These are phyloP conservation scores for Kazachstania viticola DNA, from an alignment of 805 yeast species.

Conservation along the genomic window DNA sequence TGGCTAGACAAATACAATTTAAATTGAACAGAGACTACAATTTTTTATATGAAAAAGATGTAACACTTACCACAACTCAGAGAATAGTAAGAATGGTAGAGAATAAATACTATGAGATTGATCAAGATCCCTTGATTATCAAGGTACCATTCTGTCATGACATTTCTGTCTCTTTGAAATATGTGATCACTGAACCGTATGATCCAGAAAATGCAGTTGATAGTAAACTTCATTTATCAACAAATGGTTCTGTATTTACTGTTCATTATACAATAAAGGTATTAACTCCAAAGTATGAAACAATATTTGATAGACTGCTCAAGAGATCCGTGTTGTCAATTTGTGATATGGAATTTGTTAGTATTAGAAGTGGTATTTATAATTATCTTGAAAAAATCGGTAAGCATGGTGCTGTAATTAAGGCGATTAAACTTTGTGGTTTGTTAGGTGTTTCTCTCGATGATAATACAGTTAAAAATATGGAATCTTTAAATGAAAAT, in stretches of 20 bases:
- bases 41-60: slow-evolving; percentile 7
- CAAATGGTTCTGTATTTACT: slow-evolving; percentile 5
- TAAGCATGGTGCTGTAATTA: slow-evolving; percentile 30
- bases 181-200: slow-evolving; percentile 12
- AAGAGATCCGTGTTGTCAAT: slow-evolving; percentile 3
- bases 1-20: slow-evolving; percentile 20
- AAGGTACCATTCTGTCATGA: slow-evolving; percentile 35
- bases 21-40: slow-evolving; percentile 18
- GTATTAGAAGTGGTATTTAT: slow-evolving; percentile 9
- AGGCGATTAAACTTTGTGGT: slow-evolving; percentile 55
- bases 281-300: slow-evolving; percentile 2
- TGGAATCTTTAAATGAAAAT: slow-evolving; percentile 1
- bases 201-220: slow-evolving; percentile 3
- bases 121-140: slow-evolving; percentile 38
- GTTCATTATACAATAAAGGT: slow-evolving; percentile 9
- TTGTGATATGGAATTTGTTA: slow-evolving; percentile 5
- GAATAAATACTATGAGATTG: slow-evolving; percentile 41
- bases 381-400: slow-evolving; percentile 27
- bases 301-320: slow-evolving; percentile 6
- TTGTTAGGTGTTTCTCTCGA: slow-evolving; percentile 34
- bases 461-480: neutral
- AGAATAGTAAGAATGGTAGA: slow-evolving; percentile 42
- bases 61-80: slow-evolving; percentile 27
- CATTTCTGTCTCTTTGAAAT: slow-evolving; percentile 25
- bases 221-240: slow-evolving; percentile 4